Percentiles rank a stretch among this genome's conserved stretches.
phyloP scores from a whole-genome alignment of 768 basidiomycete genomes.

The Leccinum arenicola region DNA sequence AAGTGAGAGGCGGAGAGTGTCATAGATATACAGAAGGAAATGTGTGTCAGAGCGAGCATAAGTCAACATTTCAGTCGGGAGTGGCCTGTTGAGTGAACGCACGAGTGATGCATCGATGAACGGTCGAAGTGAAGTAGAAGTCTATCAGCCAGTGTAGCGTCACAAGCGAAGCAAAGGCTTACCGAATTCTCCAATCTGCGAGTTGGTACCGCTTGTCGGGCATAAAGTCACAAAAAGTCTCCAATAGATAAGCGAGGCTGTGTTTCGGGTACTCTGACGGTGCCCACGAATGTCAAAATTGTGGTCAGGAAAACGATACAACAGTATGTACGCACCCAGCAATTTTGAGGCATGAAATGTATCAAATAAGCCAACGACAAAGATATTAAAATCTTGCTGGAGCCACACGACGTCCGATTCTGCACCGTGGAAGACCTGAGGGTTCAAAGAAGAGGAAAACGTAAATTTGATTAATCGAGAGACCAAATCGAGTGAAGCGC shows the following conservation, averaged over 20 bases:
- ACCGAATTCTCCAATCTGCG: constrained; percentile 97
- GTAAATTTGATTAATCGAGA: background rate
- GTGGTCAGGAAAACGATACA: background rate
- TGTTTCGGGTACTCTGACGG: constrained; percentile 74
- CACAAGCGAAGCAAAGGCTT: constrained; percentile 14
- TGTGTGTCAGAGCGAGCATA: constrained; percentile 98
- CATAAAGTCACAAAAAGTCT: constrained; percentile 85
- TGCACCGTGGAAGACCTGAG: constrained; percentile 90
- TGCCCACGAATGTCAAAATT: background rate
- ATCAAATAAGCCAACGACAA: constrained; percentile 95
- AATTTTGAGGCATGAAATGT: constrained; percentile 93
- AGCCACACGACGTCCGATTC: constrained; percentile 95
- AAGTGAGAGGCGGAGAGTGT: constrained; percentile 83
- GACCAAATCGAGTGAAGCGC: constrained; percentile 13
- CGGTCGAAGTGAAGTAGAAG: background rate
- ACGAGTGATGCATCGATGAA: background rate
- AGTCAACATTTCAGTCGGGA: constrained; percentile 83
- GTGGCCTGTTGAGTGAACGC: constrained; percentile 44
- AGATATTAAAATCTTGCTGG: constrained; percentile 92
- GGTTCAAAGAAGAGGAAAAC: background rate
- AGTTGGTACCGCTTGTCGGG: constrained; percentile 96
- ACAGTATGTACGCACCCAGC: constrained; percentile 46
- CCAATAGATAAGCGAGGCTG: constrained; percentile 79
- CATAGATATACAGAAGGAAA: constrained; percentile 90
- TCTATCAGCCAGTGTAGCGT: background rate